A percentile compares a stretch with the other conserved stretches of the same genome.
phyloP scores from a whole-genome alignment of 805 yeast species.

The Candida michaelii region DNA sequence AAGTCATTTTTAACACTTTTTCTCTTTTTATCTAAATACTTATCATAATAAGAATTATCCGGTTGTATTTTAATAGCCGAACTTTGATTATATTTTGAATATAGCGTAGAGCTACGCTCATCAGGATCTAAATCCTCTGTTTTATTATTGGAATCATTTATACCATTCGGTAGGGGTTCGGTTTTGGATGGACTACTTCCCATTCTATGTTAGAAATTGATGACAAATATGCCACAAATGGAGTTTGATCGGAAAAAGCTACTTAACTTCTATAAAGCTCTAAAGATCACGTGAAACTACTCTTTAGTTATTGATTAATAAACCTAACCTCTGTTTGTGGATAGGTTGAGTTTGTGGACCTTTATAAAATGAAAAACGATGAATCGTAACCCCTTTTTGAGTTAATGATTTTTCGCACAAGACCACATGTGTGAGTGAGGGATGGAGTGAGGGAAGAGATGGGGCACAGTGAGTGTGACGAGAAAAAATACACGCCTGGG shows the following conservation, averaged over 20 bases:
- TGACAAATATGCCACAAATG: slow-evolving; percentile 2
- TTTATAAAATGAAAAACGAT: not conserved
- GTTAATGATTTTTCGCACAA: not conserved
- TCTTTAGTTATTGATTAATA: not conserved
- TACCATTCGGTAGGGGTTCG: slow-evolving; percentile 43
- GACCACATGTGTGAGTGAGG: not conserved
- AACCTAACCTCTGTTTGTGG: not conserved
- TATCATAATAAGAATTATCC: slow-evolving; percentile 4
- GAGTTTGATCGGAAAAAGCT: not conserved
- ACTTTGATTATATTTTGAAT: slow-evolving; percentile 15
- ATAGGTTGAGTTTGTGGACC: not conserved
- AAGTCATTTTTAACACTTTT: slow-evolving; percentile 17
- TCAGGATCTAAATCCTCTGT: slow-evolving; percentile 42
- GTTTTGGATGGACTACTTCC: slow-evolving; percentile 66
- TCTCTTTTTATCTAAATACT: slow-evolving; percentile 8
- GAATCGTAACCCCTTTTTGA: not conserved
- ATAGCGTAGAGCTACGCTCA: slow-evolving; percentile 44
- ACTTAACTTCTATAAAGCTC: not conserved
- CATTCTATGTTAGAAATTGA: slow-evolving; percentile 30
- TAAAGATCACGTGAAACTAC: not conserved
- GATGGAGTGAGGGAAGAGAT: too few relatives aligned
- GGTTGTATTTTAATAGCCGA: slow-evolving; percentile 19
- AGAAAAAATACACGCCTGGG: too few relatives aligned
- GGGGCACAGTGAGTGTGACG: too few relatives aligned
- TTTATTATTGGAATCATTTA: slow-evolving; percentile 16